These are phyloP conservation scores for Purshia tridentata DNA, from an alignment of 306 rosid genomes.

Conservation along the genomic window DNA sequence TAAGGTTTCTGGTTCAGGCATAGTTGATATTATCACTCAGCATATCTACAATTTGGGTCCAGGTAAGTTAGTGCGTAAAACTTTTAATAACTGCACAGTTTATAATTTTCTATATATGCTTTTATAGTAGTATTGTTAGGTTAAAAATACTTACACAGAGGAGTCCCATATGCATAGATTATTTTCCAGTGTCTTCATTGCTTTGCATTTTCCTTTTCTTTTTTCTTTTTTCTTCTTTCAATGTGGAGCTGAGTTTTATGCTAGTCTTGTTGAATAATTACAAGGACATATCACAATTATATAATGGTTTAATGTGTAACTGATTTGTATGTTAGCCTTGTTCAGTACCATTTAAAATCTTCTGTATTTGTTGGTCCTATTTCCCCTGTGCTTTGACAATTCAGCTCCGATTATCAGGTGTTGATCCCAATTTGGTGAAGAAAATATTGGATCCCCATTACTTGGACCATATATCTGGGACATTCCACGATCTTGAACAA, in stretches of 20 bases:
- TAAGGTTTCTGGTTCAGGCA: conserved; percentile 66
- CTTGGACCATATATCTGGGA: conserved; percentile 50
- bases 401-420: conserved; percentile 43
- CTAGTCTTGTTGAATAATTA: background rate
- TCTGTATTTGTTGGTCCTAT: background rate
- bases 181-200: background rate
- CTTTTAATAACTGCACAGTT: background rate
- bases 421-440: conserved; percentile 49
- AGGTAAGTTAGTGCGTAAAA: conserved; percentile 49
- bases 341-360: background rate
- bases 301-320: background rate
- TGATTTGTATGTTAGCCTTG: too few relatives aligned
- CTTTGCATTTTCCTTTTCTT: too few relatives aligned
- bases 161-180: background rate
- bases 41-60: conserved; percentile 90
- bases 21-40: conserved; percentile 64
- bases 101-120: background rate
- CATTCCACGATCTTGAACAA: conserved; percentile 47
- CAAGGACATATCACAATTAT: background rate
- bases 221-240: too few relatives aligned
- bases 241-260: background rate
- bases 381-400: conserved; percentile 15
- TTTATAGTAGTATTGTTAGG: background rate
- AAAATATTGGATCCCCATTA: conserved; percentile 66
- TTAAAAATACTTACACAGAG: background rate